These are phyloP conservation scores for Populus tomentosa DNA, from an alignment of 441 rosid genomes.

Conservation along the genomic window DNA sequence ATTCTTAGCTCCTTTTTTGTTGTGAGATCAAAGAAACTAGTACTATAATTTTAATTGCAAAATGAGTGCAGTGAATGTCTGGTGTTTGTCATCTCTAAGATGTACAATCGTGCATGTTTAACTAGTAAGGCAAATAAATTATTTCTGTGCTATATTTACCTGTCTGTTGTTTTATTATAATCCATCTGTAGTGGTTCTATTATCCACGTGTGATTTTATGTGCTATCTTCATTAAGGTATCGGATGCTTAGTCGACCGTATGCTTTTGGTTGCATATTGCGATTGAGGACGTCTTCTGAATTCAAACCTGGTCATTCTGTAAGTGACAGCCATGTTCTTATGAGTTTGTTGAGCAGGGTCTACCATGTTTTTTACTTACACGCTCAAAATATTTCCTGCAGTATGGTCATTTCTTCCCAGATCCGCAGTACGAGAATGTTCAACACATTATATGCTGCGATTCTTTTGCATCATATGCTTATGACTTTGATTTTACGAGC, in stretches of 20 bases:
- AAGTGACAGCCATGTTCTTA: slow-evolving; percentile 27
- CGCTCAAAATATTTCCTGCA: slow-evolving; percentile 35
- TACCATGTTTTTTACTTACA: slow-evolving; percentile 5
- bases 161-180: background rate
- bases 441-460: slow-evolving; percentile 98
- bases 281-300: slow-evolving; percentile 93
- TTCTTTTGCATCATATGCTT: slow-evolving; percentile 92
- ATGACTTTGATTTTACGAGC: slow-evolving; percentile 87
- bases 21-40: slow-evolving; percentile 4
- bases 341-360: background rate
- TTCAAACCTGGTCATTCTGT: slow-evolving; percentile 88
- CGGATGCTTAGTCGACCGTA: slow-evolving; percentile 92
- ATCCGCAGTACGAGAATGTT: slow-evolving; percentile 97
- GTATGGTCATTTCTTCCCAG: slow-evolving; percentile 98
- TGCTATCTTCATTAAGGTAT: slow-evolving; percentile 45
- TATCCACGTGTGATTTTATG: background rate
- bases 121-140: background rate
- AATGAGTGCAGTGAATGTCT: background rate
- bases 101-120: background rate
- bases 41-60: background rate
- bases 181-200: background rate
- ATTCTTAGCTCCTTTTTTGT: background rate
- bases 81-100: background rate
- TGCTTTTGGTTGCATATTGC: slow-evolving; percentile 87
- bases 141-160: background rate